A percentile compares a stretch with the other conserved stretches of the same genome.
These are phyloP conservation scores for Aschersonia sp. DNA, from an alignment of 2,329 filamentous ascomycete genomes.

Conservation along the genomic window DNA sequence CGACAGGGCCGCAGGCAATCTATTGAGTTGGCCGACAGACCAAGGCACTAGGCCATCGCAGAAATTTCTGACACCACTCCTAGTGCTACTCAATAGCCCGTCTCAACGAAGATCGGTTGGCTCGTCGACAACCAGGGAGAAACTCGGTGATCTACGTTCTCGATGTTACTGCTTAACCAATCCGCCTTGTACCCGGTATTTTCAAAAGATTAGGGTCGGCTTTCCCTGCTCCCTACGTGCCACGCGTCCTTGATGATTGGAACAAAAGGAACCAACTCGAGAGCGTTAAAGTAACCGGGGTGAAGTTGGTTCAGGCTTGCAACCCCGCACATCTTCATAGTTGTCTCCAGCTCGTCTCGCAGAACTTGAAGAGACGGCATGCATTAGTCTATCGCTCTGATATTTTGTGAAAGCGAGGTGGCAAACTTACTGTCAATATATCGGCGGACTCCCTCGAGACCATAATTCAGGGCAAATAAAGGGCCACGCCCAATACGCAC, in stretches of 20 bases:
- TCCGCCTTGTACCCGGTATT: neutral
- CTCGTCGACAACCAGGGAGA: neutral
- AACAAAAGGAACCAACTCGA: conserved; percentile 30
- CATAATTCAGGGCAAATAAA: conserved; percentile 45
- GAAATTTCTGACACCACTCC: neutral
- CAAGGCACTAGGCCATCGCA: neutral
- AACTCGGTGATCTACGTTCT: neutral
- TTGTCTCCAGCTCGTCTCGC: conserved; percentile 48
- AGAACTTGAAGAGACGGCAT: conserved; percentile 12
- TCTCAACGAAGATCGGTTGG: neutral
- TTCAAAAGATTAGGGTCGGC: neutral
- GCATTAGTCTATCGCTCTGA: neutral
- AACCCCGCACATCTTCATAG: conserved; percentile 51
- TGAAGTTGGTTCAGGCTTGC: conserved; percentile 45
- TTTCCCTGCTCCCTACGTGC: neutral
- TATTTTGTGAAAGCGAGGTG: neutral
- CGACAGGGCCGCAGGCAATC: neutral
- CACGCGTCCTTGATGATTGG: conserved; percentile 11
- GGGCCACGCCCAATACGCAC: conserved; percentile 49
- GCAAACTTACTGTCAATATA: conserved; percentile 32
- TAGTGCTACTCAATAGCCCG: neutral
- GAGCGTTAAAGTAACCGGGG: conserved; percentile 44
- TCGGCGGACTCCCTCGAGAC: conserved; percentile 39
- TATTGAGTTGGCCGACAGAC: neutral
- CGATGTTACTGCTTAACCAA: neutral